Percentiles rank a stretch among this genome's conserved stretches.
These are phyloP conservation scores for Lanmaoa pseudosensibilis DNA, from an alignment of 768 basidiomycete species.

Conservation along the genomic window DNA sequence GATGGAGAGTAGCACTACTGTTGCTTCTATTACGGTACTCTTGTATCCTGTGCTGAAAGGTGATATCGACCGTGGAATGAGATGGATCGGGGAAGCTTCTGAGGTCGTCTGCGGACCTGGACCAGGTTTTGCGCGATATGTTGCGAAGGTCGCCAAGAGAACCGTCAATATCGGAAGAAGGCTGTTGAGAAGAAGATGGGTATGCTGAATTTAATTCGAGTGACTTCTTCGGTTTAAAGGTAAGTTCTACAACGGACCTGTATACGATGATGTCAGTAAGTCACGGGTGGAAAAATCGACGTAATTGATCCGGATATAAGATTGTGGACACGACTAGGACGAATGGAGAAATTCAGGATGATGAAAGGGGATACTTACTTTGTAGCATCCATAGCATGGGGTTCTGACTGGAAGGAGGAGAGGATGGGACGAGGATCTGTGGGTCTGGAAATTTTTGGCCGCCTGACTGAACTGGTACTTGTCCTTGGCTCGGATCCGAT, in stretches of 20 bases:
- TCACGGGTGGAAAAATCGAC: not conserved
- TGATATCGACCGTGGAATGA: slow-evolving; percentile 41
- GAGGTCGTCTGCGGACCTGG: slow-evolving; percentile 77
- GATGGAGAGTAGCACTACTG: slow-evolving; percentile 53
- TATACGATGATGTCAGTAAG: slow-evolving; percentile 23
- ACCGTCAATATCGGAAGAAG: slow-evolving; percentile 30
- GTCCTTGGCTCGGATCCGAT: slow-evolving; percentile 46
- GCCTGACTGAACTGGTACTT: slow-evolving; percentile 51
- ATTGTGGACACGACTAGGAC: slow-evolving; percentile 3
- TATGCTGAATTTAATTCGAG: slow-evolving; percentile 40
- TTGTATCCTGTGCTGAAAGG: slow-evolving; percentile 62
- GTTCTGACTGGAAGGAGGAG: slow-evolving; percentile 43
- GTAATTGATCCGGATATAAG: slow-evolving; percentile 4
- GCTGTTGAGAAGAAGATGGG: slow-evolving; percentile 33
- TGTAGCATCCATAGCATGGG: slow-evolving; percentile 47
- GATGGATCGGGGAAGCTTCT: slow-evolving; percentile 47
- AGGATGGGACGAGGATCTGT: slow-evolving; percentile 80
- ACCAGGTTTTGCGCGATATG: slow-evolving; percentile 75
- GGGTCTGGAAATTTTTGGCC: slow-evolving; percentile 81
- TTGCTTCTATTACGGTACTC: slow-evolving; percentile 63
- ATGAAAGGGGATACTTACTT: slow-evolving; percentile 44
- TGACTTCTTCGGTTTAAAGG: slow-evolving; percentile 46
- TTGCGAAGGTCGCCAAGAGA: slow-evolving; percentile 65
- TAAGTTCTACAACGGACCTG: slow-evolving; percentile 69
- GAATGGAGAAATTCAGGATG: not conserved